Evolutionary conservation across 2,329 filamentous ascomycete species (phyloP).

Genomic region (Penicillium sp.): DNA sequence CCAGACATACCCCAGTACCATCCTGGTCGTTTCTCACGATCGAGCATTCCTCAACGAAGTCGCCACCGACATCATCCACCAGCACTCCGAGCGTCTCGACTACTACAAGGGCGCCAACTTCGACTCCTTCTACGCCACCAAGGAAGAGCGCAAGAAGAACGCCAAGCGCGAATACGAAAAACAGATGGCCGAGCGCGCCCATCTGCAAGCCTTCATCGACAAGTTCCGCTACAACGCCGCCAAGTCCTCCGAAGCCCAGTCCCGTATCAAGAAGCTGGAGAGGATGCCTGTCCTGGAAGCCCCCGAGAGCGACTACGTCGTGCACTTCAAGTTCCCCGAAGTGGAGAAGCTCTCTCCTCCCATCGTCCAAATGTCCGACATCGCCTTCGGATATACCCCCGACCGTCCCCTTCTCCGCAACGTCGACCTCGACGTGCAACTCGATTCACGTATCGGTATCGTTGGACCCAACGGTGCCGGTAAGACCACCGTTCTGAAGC

Average conservation of each 20-base stretch:
- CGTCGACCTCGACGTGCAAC: constrained; percentile 90
- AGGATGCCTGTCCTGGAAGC: constrained; percentile 86
- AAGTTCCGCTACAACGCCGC: constrained; percentile 99
- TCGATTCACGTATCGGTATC: constrained; percentile 96
- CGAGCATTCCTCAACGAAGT: constrained; percentile 97
- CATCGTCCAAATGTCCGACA: constrained; percentile 92
- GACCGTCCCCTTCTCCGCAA: constrained; percentile 73
- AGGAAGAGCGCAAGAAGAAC: constrained; percentile 92
- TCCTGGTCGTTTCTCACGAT: constrained; percentile 96
- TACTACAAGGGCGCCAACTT: constrained; percentile 99
- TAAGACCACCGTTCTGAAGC: constrained; percentile 95
- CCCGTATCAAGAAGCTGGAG: constrained; percentile 96
- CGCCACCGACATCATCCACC: constrained; percentile 97
- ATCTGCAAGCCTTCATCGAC: constrained; percentile 96
- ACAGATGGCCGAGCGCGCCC: constrained; percentile 86
- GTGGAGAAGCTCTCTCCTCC: constrained; percentile 98
- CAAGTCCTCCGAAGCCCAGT: constrained; percentile 96
- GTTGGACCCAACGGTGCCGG: constrained; percentile 96
- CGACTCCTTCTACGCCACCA: constrained; percentile 92
- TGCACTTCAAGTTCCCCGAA: constrained; percentile 94
- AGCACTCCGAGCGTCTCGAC: constrained; percentile 91
- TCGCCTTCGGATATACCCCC: constrained; percentile 76
- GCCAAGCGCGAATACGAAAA: constrained; percentile 97
- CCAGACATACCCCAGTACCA: constrained; percentile 83
- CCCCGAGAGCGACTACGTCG: constrained; percentile 87